These are phyloP conservation scores for Hanseniaspora uvarum DNA, from an alignment of 1,139 yeast genomes.

Conservation along the genomic window DNA sequence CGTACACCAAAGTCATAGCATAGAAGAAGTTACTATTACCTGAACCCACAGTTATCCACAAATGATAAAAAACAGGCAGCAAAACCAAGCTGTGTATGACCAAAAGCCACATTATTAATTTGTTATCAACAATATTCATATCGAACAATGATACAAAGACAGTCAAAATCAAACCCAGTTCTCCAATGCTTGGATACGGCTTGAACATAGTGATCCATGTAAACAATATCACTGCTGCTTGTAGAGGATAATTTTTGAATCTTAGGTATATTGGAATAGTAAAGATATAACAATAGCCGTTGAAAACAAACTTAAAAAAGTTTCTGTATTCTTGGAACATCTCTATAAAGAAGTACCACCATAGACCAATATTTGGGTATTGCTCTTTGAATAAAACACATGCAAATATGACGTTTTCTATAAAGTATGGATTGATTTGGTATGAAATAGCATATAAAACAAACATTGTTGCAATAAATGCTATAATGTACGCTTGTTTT, in stretches of 20 bases:
- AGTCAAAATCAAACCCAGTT: conserved; percentile 53
- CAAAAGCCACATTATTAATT: conserved; percentile 32
- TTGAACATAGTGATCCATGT: conserved; percentile 67
- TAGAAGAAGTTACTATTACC: conserved; percentile 95
- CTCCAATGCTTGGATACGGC: conserved; percentile 83
- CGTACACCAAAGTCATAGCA: conserved; percentile 79
- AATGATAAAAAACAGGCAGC: conserved; percentile 81
- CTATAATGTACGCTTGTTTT: conserved; percentile 16
- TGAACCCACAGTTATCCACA: conserved; percentile 90
- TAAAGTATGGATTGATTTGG: conserved; percentile 42
- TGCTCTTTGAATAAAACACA: conserved; percentile 55
- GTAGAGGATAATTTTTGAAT: conserved; percentile 51
- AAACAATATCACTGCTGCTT: conserved; percentile 51
- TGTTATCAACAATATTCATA: conserved; percentile 2
- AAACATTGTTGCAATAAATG: conserved; percentile 25
- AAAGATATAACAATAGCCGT: conserved; percentile 58
- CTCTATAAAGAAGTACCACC: conserved; percentile 98
- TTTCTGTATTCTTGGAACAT: conserved; percentile 83
- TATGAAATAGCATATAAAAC: conserved; percentile 38
- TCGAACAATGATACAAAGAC: conserved; percentile 11
- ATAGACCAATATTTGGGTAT: conserved; percentile 61
- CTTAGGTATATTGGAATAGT: conserved; percentile 66
- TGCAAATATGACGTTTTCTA: conserved; percentile 53
- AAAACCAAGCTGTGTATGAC: conserved; percentile 45
- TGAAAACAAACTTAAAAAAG: conserved; percentile 76